Base-by-base conservation (phyloP, 805 yeast species). In the Sugiyamaella mastotermitis region DNA sequence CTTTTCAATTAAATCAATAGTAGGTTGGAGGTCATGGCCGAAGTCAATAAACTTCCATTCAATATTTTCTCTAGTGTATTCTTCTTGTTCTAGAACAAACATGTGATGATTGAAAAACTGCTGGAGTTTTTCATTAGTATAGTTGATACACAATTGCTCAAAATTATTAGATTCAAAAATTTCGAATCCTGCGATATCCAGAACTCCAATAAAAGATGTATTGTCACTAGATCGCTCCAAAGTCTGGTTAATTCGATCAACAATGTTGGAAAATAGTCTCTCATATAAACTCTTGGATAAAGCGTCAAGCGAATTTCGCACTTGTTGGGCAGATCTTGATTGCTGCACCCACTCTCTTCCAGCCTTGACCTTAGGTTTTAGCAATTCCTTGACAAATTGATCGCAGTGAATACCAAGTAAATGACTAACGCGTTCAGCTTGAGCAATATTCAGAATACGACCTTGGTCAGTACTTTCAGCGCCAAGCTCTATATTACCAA, bases 171-270 rank as follows among this genome's bases (percentile, higher is more conserved):
- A 84, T 41, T 90, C 94, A 56, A 92, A 92, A 53, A 92, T 92
- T 61, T 92, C 98, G 63, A 92, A 92, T 2, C 98, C 98, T 48
- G 94, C 94, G 48, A 92, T 92, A 72, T 92, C 98, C 55, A 92
- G 68, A 42, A 92, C 94, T 48, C 98, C 98, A 53, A 92, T 84
- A 13, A 60, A 66, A 13, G 57, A 48, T 10, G 58, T 50, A 16
- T 64, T 60, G 3, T 68, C 60, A 38, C 57, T 52, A 3, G 65
- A 59, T 5, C 66, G 62, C 31, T 62, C 71, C 8, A 92, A 70
- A 36, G 76, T 81, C 3, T 67, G 67, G 56, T 92, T 94, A 50
- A 92, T 83, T 38, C 75, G 72, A 38, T 70, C 71, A 9, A 92
- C 94, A 26, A 92, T 71, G 52, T 67, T 76, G 35, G 81, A 82